phyloP scores from a whole-genome alignment of 2,329 filamentous ascomycete species.

The Talaromyces sp. region DNA sequence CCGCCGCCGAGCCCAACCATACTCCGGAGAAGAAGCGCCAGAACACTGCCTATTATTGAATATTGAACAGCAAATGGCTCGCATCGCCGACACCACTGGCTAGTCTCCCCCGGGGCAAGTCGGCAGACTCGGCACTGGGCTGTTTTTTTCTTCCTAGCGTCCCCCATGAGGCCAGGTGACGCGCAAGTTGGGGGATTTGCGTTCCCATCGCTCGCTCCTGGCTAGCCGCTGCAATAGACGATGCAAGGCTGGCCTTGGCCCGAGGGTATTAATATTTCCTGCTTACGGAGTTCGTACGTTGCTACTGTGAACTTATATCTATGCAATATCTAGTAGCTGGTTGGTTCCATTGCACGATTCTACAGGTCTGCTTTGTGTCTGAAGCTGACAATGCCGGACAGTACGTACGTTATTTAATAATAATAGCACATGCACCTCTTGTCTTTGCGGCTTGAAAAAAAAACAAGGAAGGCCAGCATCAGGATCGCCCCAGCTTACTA shows the following conservation, averaged over 20 bases:
- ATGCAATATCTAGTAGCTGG: background rate
- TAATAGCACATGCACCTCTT: too few species aligned
- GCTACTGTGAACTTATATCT: background rate
- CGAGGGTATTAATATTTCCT: background rate
- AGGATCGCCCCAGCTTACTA: background rate
- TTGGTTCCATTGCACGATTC: background rate
- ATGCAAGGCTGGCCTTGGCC: background rate
- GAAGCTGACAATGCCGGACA: too few species aligned
- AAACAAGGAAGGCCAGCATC: too few species aligned
- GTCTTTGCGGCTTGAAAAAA: too few species aligned
- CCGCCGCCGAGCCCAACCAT: constrained; percentile 10
- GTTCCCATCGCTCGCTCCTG: background rate
- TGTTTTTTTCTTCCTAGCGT: background rate
- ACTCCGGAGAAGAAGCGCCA: background rate
- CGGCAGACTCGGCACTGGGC: background rate
- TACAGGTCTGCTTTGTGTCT: too few species aligned
- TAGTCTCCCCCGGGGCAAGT: background rate
- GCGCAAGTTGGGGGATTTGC: background rate
- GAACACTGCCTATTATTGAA: background rate
- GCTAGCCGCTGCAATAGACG: background rate
- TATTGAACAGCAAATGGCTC: background rate
- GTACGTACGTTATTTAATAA: too few species aligned
- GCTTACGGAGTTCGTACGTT: background rate
- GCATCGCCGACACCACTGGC: background rate
- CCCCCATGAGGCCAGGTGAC: background rate